Evolutionary conservation across 2,329 filamentous ascomycete species (phyloP).

Genomic region (Polychaeton citri): DNA sequence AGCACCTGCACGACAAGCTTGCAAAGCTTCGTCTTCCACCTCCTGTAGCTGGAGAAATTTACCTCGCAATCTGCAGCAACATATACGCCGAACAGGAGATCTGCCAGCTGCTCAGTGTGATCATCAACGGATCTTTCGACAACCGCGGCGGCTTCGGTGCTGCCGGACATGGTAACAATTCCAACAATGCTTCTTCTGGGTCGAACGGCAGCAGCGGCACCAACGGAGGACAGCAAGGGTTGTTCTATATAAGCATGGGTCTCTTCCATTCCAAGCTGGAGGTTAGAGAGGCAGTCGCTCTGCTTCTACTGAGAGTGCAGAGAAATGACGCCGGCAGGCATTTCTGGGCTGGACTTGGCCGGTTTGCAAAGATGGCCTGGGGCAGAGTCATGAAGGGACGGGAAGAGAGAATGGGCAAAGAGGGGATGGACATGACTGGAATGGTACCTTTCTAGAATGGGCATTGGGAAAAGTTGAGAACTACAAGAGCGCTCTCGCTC

Average conservation of each 20-base stretch:
- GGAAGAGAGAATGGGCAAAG: conserved; percentile 15
- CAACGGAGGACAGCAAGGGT: conserved; percentile 70
- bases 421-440: background rate
- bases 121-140: conserved; percentile 18
- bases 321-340: conserved; percentile 84
- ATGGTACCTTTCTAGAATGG: background rate
- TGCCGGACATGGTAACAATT: conserved; percentile 1
- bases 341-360: conserved; percentile 77
- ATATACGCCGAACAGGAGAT: conserved; percentile 59
- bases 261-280: conserved; percentile 79
- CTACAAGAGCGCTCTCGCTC: no score
- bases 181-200: background rate
- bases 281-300: conserved; percentile 64
- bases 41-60: conserved; percentile 38
- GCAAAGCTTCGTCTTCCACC: conserved; percentile 67
- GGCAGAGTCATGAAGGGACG: conserved; percentile 60
- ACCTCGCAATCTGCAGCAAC: conserved; percentile 63
- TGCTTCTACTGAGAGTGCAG: conserved; percentile 67
- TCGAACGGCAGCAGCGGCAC: conserved; percentile 31
- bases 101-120: conserved; percentile 37
- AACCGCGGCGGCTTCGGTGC: conserved; percentile 7
- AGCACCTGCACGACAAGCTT: conserved; percentile 85
- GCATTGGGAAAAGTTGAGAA: no score
- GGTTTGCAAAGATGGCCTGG: conserved; percentile 80
- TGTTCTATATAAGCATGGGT: conserved; percentile 84